Percentiles rank a stretch among this genome's conserved stretches.
phyloP scores from a whole-genome alignment of 2,329 filamentous ascomycete genomes.

The Madurella fahalii region DNA sequence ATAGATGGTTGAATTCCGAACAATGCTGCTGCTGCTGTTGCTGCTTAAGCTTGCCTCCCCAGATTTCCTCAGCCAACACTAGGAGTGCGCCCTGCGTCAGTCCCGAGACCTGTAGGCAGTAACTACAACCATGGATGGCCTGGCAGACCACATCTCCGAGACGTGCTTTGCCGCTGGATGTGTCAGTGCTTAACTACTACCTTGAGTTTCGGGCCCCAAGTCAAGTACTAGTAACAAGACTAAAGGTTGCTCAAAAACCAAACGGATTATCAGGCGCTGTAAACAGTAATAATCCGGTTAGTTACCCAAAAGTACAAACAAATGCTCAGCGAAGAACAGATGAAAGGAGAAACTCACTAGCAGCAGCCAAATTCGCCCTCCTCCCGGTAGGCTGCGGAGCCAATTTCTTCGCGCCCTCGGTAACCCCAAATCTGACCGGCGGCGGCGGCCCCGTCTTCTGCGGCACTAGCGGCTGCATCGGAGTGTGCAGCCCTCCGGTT shows the following conservation, averaged over 20 bases:
- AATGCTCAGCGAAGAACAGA: not conserved
- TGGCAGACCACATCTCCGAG: too few species aligned
- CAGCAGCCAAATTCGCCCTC: slow-evolving; percentile 86
- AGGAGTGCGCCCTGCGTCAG: too few species aligned
- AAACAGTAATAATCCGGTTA: not conserved
- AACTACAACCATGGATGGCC: too few species aligned
- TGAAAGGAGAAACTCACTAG: slow-evolving; percentile 67
- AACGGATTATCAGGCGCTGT: slow-evolving; percentile 21
- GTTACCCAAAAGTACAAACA: not conserved
- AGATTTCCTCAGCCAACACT: too few species aligned
- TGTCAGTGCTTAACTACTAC: too few species aligned
- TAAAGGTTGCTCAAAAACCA: slow-evolving; percentile 12
- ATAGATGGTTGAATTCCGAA: too few species aligned
- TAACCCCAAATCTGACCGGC: slow-evolving; percentile 82
- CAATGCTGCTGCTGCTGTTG: too few species aligned
- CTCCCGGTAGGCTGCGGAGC: slow-evolving; percentile 82
- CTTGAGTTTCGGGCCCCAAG: too few species aligned
- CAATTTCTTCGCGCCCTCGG: slow-evolving; percentile 68
- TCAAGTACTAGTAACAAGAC: too few species aligned
- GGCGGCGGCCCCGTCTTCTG: slow-evolving; percentile 85
- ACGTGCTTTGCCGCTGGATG: too few species aligned
- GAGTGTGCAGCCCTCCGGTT: slow-evolving; percentile 25
- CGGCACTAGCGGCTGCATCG: slow-evolving; percentile 56
- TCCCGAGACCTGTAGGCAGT: too few species aligned
- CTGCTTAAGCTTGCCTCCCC: too few species aligned